These are phyloP conservation scores for Amylocystis lapponica DNA, from an alignment of 768 basidiomycete genomes.

Conservation along the genomic window DNA sequence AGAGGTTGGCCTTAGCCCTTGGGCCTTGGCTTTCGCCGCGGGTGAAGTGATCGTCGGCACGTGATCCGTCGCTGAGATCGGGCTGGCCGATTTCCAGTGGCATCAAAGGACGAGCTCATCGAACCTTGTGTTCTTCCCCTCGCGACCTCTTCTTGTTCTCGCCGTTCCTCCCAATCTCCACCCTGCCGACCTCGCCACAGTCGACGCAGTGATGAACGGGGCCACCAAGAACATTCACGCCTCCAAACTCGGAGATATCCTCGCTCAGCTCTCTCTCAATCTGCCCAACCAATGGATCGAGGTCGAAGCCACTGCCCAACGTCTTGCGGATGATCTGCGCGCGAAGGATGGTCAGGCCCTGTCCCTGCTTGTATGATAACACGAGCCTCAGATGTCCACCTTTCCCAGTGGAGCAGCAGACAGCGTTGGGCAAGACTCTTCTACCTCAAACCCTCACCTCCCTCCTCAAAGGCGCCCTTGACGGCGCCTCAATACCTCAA, in stretches of 20 bases:
- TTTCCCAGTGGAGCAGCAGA: slow-evolving; percentile 60
- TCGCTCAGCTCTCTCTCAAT: slow-evolving; percentile 28
- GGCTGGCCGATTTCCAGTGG: no score
- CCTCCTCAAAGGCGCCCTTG: slow-evolving; percentile 51
- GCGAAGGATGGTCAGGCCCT: slow-evolving; percentile 36
- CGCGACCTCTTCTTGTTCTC: no score
- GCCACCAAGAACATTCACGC: slow-evolving; percentile 14
- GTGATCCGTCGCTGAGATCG: no score
- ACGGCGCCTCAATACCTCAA: slow-evolving; percentile 40
- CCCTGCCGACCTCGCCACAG: background rate
- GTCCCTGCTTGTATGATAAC: slow-evolving; percentile 6
- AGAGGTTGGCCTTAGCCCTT: no score
- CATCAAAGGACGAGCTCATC: no score
- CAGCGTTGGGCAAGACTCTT: slow-evolving; percentile 55
- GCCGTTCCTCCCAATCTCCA: slow-evolving; percentile 4
- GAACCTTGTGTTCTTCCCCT: slow-evolving; percentile 3
- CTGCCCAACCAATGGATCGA: slow-evolving; percentile 39
- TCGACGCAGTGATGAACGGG: slow-evolving; percentile 12
- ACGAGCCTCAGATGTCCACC: slow-evolving; percentile 10
- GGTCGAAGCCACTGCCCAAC: slow-evolving; percentile 46
- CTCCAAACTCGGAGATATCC: slow-evolving; percentile 28
- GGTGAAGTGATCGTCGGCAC: no score
- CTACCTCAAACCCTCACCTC: slow-evolving; percentile 62
- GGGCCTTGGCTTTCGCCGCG: no score
- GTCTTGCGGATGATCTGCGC: slow-evolving; percentile 59